These are phyloP conservation scores for Persicaria tinctoria DNA, from an alignment of 148 eudicot species.

Conservation along the genomic window DNA sequence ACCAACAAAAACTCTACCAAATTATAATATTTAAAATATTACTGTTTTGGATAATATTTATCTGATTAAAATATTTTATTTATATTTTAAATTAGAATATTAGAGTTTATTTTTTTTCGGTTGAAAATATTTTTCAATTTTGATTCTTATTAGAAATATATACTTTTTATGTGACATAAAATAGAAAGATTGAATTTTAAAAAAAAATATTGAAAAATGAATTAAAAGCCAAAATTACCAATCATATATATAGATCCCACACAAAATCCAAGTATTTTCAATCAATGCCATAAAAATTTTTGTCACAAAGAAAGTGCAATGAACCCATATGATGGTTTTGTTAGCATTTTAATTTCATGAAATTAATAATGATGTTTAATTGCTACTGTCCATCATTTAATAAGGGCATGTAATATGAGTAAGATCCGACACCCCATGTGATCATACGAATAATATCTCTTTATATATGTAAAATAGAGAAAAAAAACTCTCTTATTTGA, in stretches of 20 bases:
- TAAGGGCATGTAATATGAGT: not conserved
- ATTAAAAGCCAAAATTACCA: not conserved
- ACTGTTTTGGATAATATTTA: too few species aligned
- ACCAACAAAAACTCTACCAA: not conserved
- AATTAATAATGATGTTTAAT: not conserved
- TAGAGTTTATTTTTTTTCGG: too few species aligned
- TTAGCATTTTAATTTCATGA: conserved; percentile 1
- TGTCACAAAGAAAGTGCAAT: not conserved
- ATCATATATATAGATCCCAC: not conserved
- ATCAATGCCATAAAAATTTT: not conserved
- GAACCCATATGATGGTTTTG: not conserved
- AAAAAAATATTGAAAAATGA: too few species aligned
- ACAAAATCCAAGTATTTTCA: not conserved
- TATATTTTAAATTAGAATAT: too few species aligned
- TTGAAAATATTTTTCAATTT: too few species aligned
- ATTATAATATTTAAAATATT: not conserved
- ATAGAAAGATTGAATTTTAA: too few species aligned
- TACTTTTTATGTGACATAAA: too few species aligned
- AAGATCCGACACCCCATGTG: conserved; percentile 54
- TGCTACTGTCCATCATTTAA: conserved; percentile 4
- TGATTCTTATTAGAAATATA: too few species aligned
- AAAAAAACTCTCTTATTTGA: too few species aligned
- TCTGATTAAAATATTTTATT: too few species aligned
- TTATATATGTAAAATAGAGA: not conserved
- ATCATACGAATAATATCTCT: conserved; percentile 12